phyloP scores from a whole-genome alignment of 768 basidiomycete genomes.

The Pulveroboletus sp. region DNA sequence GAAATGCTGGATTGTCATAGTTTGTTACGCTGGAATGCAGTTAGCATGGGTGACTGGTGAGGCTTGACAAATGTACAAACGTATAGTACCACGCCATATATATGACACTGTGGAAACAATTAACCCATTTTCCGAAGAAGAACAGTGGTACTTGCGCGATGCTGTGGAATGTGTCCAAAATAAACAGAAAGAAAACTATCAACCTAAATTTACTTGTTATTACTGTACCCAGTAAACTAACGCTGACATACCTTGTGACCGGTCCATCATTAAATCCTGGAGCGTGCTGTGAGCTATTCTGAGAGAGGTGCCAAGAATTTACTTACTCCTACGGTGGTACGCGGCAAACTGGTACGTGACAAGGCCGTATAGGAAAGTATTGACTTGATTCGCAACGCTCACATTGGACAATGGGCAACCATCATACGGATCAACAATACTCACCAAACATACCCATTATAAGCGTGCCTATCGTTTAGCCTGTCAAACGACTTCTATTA shows the following conservation, averaged over 20 bases:
- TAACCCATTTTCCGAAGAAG: not conserved
- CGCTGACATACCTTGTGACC: too few relatives aligned
- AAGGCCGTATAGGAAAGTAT: conserved; percentile 41
- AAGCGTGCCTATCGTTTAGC: too few relatives aligned
- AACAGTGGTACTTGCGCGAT: conserved; percentile 1
- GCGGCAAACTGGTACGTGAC: conserved; percentile 41
- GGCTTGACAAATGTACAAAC: not conserved
- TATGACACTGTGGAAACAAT: conserved; percentile 5
- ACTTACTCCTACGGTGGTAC: conserved; percentile 29
- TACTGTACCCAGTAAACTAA: too few relatives aligned
- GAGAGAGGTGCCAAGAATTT: not conserved
- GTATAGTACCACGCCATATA: conserved; percentile 12
- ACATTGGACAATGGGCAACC: too few relatives aligned
- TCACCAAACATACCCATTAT: too few relatives aligned
- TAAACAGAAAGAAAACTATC: conserved; percentile 14
- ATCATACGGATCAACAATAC: too few relatives aligned
- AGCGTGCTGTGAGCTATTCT: not conserved
- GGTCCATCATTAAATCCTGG: conserved; percentile 14
- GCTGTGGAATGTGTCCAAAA: conserved; percentile 16
- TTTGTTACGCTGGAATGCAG: conserved; percentile 6
- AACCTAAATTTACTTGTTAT: not conserved
- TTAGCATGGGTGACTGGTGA: not conserved
- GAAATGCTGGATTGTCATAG: conserved; percentile 9
- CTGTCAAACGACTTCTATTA: too few relatives aligned
- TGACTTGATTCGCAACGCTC: too few relatives aligned